Evolutionary conservation across 2,329 filamentous ascomycete genomes (phyloP), one percentile per base, ranked within the genome.

Genomic region (Clarireedia monteithiana): DNA sequence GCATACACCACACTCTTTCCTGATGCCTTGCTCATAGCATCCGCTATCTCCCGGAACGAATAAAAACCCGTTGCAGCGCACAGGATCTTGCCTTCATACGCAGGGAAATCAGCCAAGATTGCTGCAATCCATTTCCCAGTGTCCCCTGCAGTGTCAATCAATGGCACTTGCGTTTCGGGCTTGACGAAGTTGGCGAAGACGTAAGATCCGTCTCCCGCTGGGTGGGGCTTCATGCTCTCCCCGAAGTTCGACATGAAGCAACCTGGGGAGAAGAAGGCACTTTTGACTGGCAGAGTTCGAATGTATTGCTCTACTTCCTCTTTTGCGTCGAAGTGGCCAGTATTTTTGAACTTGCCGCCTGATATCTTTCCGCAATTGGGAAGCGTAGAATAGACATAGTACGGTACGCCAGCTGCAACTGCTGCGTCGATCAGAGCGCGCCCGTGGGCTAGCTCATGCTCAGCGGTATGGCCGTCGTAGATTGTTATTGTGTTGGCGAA

Each of bases 401-500:
- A 71, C 59, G 71, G 54, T 0, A 72, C 74, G 2, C 72, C 72
- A 0, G 67, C 66, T 1, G 64, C 64, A 60, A 75, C 69, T 44
- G 69, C 69, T 0, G 71, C 73, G 40, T 76, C 72, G 26, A 70
- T 72, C 7, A 76, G 65, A 57, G 72, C 70, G 60, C 74, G 79
- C 66, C 72, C 73, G 30, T 58, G 53, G 58, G 20, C 42, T 26
- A 60, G 27, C 48, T 64, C 62, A 6, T 48, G 51, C 6, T 49
- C 56, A 17, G 46, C 17, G 4, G 49, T 38, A 5, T 27, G 38
- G 2, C 40, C 36, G 7, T 56, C 55, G 45, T 50, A 60, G 23
- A 42, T 75, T 58, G 77, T 68, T 42, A 75, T 17, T 24, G 53
- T 79, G 52, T 79, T 72, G 10, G 69, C 63, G 66, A 79, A 80